Base-by-base conservation (phyloP, 352 stramenopile species). In the Albugo candida region DNA sequence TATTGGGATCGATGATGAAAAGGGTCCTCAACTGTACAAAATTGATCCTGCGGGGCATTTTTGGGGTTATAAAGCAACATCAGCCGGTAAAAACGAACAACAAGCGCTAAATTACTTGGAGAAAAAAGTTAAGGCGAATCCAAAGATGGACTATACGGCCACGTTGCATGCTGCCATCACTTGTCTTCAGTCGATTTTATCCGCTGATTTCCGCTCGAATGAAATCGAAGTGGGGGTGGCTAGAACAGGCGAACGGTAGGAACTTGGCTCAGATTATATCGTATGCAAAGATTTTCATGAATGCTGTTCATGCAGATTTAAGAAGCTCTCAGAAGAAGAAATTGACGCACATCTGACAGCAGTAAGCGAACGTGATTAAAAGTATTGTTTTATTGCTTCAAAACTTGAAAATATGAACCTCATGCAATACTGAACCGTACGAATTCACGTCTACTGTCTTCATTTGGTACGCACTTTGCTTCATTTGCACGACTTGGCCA, bases 21-120 rank as follows among this genome's bases (percentile, higher is more conserved):
- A 93, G 64, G 95, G 95, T 11, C 89, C 95, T 18, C 84, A 96
- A 67, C 71, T 99, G 5, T 97, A 95, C 65, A 98, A 98, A 78
- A 75, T 98, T 11, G 95, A 99, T 73, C 95, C 94, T 19, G 94
- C 95, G 12, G 95, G 95, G n/a, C 92, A 98, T 64, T 98, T 89
- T 56, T 87, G 97, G 56, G 94, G 94, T 36, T 87, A 87, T 72
- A 87, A 84, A 61, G 95, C 89, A 36, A 94, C 89, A 5, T 83
- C 94, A 8, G 78, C 85, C 0, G 95, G 95, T 16, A 66, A 83
- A 13, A 98, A 98, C 72, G 91, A 98, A 58, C 92, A 98, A 69
- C 95, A 99, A 68, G 95, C 95, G 24, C 94, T 96, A 54, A 99
- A 98, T 65, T 97, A 97, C 72, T 76, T 99, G 40, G 95, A 99